Conservation (phyloP, 1,284 basidiomycete species). For the Trametes sp. region DNA sequence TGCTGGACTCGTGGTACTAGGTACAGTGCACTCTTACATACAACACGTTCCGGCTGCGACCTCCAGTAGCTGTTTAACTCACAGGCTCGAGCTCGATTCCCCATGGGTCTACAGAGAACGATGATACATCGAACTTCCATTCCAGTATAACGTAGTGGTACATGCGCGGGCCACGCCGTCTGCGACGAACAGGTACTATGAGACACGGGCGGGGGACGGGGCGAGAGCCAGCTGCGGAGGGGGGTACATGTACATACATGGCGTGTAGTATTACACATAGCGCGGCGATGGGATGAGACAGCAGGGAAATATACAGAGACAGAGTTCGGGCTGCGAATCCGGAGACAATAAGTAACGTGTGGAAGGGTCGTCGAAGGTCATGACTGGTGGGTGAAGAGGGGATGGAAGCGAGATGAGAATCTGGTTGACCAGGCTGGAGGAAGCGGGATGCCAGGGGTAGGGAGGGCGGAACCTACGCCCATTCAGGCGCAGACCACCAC, state of each 20-base stretch:
- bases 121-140: background rate
- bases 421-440: background rate
- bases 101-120: too few relatives aligned
- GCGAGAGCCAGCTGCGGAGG: background rate
- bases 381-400: background rate
- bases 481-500: constrained; percentile 57
- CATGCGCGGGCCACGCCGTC: background rate
- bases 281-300: background rate
- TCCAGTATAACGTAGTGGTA: constrained; percentile 2
- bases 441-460: background rate
- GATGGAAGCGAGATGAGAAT: background rate
- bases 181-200: background rate
- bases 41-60: too few relatives aligned
- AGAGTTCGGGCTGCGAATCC: constrained; percentile 2
- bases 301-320: background rate
- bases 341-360: constrained; percentile 11
- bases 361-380: constrained; percentile 7
- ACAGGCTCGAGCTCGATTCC: too few relatives aligned
- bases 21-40: too few relatives aligned
- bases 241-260: constrained; percentile 18
- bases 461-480: constrained; percentile 31
- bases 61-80: too few relatives aligned
- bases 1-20: too few relatives aligned
- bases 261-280: constrained; percentile 12
- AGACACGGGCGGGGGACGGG: background rate